Conservation (phyloP, 2,329 filamentous ascomycete species). For the Monosporascus sp. region DNA sequence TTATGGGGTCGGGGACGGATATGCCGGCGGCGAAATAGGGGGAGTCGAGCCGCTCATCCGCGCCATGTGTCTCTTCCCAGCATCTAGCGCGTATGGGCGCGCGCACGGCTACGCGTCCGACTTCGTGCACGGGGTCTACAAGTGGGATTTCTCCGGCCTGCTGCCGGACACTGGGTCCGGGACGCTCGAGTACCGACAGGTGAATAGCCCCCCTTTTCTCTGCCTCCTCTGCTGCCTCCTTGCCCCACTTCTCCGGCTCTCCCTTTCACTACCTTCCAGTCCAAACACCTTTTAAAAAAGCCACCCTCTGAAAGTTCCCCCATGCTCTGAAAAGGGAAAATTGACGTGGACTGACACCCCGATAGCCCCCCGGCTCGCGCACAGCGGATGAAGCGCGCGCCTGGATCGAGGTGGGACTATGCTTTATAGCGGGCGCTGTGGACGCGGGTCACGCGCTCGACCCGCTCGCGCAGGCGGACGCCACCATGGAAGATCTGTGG, state of each 20-base stretch:
- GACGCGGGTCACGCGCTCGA: background rate
- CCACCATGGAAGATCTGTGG: conserved; percentile 6
- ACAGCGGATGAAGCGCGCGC: conserved; percentile 23
- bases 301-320: no score
- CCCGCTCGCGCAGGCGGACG: background rate
- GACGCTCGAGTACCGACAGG: conserved; percentile 30
- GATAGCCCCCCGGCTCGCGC: conserved; percentile 27
- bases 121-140: conserved; percentile 33
- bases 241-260: background rate
- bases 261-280: background rate
- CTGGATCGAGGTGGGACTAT: conserved; percentile 27
- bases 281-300: no score
- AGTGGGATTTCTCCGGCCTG: conserved; percentile 33
- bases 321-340: background rate
- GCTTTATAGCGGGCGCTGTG: conserved; percentile 26
- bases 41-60: conserved; percentile 16
- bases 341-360: background rate
- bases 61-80: conserved; percentile 27
- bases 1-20: background rate
- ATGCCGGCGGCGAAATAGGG: background rate
- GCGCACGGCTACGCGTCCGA: conserved; percentile 25
- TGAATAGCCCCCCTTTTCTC: background rate
- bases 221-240: background rate
- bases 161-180: conserved; percentile 15
- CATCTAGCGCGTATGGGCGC: conserved; percentile 23